Conservation (phyloP, 148 eudicot species). For the Suaeda aralocaspica region DNA sequence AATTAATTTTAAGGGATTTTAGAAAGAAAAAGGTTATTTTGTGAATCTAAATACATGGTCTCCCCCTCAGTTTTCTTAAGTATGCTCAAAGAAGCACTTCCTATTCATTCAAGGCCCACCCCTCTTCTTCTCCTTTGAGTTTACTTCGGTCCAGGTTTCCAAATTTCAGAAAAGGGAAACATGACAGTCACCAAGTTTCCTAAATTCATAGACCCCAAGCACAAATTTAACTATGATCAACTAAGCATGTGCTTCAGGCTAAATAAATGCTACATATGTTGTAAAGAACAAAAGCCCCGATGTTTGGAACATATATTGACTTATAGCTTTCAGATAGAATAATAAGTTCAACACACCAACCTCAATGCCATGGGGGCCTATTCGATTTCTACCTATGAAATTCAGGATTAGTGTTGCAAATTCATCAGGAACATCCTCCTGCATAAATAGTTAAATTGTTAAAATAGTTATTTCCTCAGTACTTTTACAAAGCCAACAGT, state of each 20-base stretch:
- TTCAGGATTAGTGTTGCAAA: constrained; percentile 63
- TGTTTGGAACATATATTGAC: not conserved
- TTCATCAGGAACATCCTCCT: constrained; percentile 97
- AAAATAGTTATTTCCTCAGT: not conserved
- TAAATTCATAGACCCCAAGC: no score
- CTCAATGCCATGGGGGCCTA: constrained; percentile 87
- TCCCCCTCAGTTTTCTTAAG: no score
- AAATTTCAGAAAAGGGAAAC: no score
- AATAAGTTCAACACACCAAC: constrained; percentile 25
- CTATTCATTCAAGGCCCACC: not conserved
- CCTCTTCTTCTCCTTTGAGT: not conserved
- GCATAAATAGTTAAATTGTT: constrained; percentile 19
- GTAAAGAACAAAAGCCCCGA: not conserved
- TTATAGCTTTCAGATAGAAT: not conserved
- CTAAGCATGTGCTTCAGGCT: not conserved
- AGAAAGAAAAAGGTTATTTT: not conserved
- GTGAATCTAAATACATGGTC: not conserved
- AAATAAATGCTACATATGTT: not conserved
- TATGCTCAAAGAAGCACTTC: not conserved
- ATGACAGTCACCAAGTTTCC: not conserved
- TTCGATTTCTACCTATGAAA: constrained; percentile 77
- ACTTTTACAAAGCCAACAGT: not conserved
- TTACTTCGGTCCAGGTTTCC: not conserved
- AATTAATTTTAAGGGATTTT: not conserved
- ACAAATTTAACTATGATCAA: not conserved